Evolutionary conservation across 2,329 filamentous ascomycete genomes (phyloP), one percentile per base, ranked within the genome.

Genomic region (Fusarium transvaalense): DNA sequence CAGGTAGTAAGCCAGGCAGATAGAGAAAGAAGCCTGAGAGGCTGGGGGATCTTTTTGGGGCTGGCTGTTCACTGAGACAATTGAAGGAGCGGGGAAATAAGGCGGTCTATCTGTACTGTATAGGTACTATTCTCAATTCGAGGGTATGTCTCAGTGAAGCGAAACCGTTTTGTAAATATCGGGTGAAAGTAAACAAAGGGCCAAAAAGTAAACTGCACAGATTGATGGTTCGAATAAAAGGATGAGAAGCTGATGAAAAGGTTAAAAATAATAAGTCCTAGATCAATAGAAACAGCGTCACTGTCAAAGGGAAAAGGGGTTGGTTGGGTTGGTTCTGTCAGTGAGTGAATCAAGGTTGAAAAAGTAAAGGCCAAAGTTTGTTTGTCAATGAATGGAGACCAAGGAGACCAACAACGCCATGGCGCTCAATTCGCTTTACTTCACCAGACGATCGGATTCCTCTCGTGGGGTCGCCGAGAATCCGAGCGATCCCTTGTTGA

Each of bases 401-500:
- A 51, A 51, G 38, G 31, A 35, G 47, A 51, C 34, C 47, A 51
- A 51, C 45, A 32, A 50, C 47, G 62, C 63, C 66, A 61, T 54
- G 58, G 66, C 66, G 54, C 66, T 46, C 64, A 19, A 10, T 67
- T 57, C 50, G 45, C 48, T 66, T 41, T 50, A 69, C 47, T 17
- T 51, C 50, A 62, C 61, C 51, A 69, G 66, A 53, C 57, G 66
- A 69, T 69, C 57, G 50, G 52, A 67, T 69, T 67, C 66, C 52
- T 51, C 41, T 43, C 66, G 45, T 68, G 66, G 61, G 66, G 47
- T 68, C 66, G 61, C 61, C 66, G 61, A 69, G 66, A 63, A 63
- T 29, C 66, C 66, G 66, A 67, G 61, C 66, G 61, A 64, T 65
- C 54, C 46, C 45, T 64, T 65, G 38, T 59, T 65, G 45, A 27